A percentile compares a stretch with the other conserved stretches of the same genome.
phyloP scores from a whole-genome alignment of 768 basidiomycete species.

The Dentipellis fragilis region DNA sequence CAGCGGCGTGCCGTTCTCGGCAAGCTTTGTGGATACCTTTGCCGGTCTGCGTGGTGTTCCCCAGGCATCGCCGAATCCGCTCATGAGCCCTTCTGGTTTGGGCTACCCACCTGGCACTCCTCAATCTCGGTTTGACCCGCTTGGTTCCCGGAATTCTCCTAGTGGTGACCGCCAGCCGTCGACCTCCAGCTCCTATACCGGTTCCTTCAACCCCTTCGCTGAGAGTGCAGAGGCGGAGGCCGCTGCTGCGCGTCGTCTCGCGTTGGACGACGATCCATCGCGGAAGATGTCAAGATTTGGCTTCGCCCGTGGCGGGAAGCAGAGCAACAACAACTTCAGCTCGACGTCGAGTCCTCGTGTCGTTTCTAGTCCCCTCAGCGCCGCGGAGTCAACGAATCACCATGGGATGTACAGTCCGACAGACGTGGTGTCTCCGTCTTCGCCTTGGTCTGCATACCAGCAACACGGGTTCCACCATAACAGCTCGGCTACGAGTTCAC shows the following conservation, averaged over 20 bases:
- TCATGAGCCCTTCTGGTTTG: conserved; percentile 44
- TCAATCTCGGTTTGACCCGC: conserved; percentile 49
- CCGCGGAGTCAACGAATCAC: conserved; percentile 34
- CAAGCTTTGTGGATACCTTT: conserved; percentile 62
- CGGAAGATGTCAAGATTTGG: conserved; percentile 73
- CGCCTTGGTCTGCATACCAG: conserved; percentile 35
- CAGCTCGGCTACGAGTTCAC: conserved; percentile 31
- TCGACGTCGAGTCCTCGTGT: conserved; percentile 57
- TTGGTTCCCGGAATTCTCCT: conserved; percentile 27
- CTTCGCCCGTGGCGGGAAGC: conserved; percentile 37
- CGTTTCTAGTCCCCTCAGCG: conserved; percentile 43
- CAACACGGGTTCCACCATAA: conserved; percentile 35
- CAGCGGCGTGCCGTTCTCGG: conserved; percentile 47
- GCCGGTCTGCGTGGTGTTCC: conserved; percentile 41
- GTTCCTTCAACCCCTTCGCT: conserved; percentile 76
- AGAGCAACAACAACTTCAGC: conserved; percentile 45
- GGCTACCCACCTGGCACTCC: conserved; percentile 36
- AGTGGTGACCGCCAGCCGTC: conserved; percentile 35
- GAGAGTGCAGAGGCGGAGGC: conserved; percentile 42
- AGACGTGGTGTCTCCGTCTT: conserved; percentile 27
- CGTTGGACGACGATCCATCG: conserved; percentile 46
- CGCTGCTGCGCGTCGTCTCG: conserved; percentile 23
- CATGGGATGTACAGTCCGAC: conserved; percentile 34
- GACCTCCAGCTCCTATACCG: conserved; percentile 47
- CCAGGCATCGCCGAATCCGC: conserved; percentile 21